Percentiles rank a stretch among this genome's conserved stretches.
phyloP scores from a whole-genome alignment of 1,139 yeast species.

The Kazachstania sp. region DNA sequence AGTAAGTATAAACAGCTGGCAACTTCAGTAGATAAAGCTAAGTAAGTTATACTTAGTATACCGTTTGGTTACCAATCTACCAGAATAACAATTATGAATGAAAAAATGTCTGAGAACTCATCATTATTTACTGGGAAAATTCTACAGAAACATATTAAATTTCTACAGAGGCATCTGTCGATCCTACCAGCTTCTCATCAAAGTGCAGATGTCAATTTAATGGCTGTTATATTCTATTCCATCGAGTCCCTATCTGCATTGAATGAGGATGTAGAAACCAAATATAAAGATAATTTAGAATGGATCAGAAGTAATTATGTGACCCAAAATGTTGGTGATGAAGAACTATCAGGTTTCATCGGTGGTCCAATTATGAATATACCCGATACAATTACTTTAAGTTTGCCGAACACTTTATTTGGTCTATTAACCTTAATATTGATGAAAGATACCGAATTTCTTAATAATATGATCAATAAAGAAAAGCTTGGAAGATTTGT shows the following conservation, averaged over 20 bases:
- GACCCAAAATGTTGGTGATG: conserved; percentile 2
- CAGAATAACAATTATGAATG: no score
- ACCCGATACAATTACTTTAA: conserved; percentile 15
- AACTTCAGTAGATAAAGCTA: no score
- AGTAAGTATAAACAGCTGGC: no score
- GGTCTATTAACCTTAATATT: conserved; percentile 17
- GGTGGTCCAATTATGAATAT: conserved; percentile 17
- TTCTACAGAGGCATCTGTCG: conserved; percentile 21
- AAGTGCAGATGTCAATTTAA: conserved; percentile 25
- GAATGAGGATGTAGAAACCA: conserved; percentile 11
- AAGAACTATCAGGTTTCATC: conserved; percentile 22
- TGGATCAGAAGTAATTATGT: conserved; percentile 21
- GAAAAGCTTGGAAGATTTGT: conserved; percentile 17
- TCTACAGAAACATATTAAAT: conserved; percentile 20
- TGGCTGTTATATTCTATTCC: conserved; percentile 27
- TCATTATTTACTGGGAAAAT: background rate
- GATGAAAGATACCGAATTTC: conserved; percentile 16
- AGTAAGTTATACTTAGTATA: no score
- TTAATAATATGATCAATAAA: conserved; percentile 8
- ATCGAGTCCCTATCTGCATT: conserved; percentile 17
- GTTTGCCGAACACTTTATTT: conserved; percentile 28
- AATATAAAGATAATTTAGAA: conserved; percentile 10
- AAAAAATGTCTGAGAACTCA: no score
- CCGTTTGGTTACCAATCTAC: no score
- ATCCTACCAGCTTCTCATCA: conserved; percentile 26